Conservation (phyloP, 495 filamentous ascomycete species). For the Aspergillus heteromorphus region DNA sequence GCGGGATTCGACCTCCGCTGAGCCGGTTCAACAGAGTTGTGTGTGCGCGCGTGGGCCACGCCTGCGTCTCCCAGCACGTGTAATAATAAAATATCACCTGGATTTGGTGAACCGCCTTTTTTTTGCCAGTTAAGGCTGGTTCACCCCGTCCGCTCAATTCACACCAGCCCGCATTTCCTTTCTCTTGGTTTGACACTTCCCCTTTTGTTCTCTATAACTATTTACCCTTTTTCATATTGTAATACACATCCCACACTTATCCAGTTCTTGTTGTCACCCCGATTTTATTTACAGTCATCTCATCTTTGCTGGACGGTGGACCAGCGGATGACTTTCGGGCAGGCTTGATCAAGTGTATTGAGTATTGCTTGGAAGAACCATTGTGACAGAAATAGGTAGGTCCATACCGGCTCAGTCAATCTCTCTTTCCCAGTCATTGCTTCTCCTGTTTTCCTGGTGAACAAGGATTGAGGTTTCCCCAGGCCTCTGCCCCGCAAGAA, state of each 20-base stretch:
- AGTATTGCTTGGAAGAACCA: not conserved
- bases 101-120: conserved; percentile 8
- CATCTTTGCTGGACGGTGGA: conserved; percentile 1
- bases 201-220: not conserved
- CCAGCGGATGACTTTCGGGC: not conserved
- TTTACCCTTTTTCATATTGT: conserved; percentile 9
- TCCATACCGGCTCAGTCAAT: not conserved
- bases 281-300: not conserved
- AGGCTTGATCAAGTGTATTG: conserved; percentile 1
- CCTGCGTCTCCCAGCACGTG: not conserved
- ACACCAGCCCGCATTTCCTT: not conserved
- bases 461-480: not conserved
- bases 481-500: not conserved
- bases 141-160: not conserved
- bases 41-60: not conserved
- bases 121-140: not conserved
- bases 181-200: not conserved
- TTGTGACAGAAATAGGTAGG: not conserved
- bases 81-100: conserved; percentile 1
- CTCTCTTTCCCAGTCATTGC: not conserved
- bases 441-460: not conserved
- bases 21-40: conserved; percentile 16
- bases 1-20: conserved; percentile 15
- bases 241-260: not conserved
- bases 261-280: not conserved